phyloP scores from a whole-genome alignment of 805 yeast genomes.

The Lachancea meyersii region DNA sequence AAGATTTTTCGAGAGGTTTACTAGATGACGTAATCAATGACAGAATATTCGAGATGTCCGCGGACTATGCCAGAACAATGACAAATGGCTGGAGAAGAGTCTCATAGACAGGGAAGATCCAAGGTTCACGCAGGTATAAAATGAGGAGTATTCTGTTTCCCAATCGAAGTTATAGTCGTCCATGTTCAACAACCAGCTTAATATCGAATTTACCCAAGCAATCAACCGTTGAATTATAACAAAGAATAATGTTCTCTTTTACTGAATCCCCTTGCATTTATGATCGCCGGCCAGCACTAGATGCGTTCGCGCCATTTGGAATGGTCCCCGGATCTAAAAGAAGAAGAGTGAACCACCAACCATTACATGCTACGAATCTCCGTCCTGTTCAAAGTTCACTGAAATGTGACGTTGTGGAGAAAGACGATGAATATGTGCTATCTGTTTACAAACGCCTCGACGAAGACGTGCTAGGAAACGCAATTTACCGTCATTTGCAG shows the following conservation, averaged over 20 bases:
- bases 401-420: conserved; percentile 14
- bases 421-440: conserved; percentile 14
- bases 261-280: conserved; percentile 24
- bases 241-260: conserved; percentile 17
- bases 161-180: neutral
- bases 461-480: conserved; percentile 16
- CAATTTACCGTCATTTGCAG: conserved; percentile 13
- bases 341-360: conserved; percentile 8
- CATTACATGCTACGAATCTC: neutral
- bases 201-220: neutral
- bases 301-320: conserved; percentile 7
- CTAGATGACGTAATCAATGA: neutral
- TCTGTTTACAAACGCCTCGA: conserved; percentile 19
- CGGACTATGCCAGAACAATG: conserved; percentile 1
- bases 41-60: conserved; percentile 4
- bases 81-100: conserved; percentile 1
- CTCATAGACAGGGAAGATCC: neutral
- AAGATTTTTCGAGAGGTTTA: neutral
- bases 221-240: too few species aligned
- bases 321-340: conserved; percentile 13
- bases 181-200: neutral
- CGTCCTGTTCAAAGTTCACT: neutral
- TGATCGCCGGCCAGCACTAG: conserved; percentile 19
- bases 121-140: neutral
- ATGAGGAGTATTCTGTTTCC: neutral